Evolutionary conservation across 805 yeast species (phyloP), one percentile per base, ranked within the genome.

Genomic region (Ogataea angusta): DNA sequence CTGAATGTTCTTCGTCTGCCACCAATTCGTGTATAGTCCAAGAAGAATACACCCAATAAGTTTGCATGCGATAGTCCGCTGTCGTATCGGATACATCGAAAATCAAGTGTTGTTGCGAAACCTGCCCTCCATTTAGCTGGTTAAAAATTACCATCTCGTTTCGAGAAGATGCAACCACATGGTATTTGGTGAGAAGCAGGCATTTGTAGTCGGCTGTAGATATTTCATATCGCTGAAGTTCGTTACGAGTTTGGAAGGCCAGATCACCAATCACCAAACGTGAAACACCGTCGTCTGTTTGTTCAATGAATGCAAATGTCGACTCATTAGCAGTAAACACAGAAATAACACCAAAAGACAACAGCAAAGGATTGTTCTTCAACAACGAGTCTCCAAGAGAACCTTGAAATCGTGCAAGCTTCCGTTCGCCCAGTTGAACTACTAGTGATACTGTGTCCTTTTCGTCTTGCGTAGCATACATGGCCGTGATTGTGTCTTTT

Each of bases 1-100:
- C 84, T 4, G 73, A 66, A 4, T 80, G 69, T 59, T 91, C 97
- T 53, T 83, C 74, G 25, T 72, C 72, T 10, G 86, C 67, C 8
- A 82, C 70, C 6, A 93, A 62, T 57, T 93, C 99, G 56, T 73
- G 85, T 8, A 93, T 77, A 35, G 69, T 70, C 5, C 63, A 55
- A 10, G 66, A 60, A 0, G 93, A 77, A 52, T 68, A 86, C 3
- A 85, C 61, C 99, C 99, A 93, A 51, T 68, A 85, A 0, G 98
- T 85, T 1, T 68, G 56, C 31, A 62, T 62, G 4, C 60, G 44
- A 37, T 62, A 60, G 52, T 85, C 95, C 2, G 70, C 67, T 2
- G 72, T 53, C 5, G 78, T 55, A 19, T 57, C 52, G 33, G 70
- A 75, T 31, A 56, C 56, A 5, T 57, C 17, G 53, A 51, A 27